Evolutionary conservation across 139 green algal genomes (phyloP).

Genomic region (Parachlorella kessleri): DNA sequence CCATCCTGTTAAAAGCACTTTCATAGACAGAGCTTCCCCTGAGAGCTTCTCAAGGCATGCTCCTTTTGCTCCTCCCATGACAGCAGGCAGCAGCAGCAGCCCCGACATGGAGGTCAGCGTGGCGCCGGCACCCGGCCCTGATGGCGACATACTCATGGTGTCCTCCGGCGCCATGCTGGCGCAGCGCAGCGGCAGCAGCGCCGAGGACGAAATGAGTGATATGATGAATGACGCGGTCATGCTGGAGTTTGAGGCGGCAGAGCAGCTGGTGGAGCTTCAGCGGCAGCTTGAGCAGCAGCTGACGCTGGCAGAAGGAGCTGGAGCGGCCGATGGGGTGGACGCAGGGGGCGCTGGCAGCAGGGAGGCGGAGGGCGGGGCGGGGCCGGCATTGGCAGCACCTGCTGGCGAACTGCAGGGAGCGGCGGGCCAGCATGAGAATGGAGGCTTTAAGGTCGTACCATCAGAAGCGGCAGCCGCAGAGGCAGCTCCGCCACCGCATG

Average conservation of each 20-base stretch:
- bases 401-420: too few relatives aligned
- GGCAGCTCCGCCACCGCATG: too few relatives aligned
- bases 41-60: too few relatives aligned
- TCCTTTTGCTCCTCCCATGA: too few relatives aligned
- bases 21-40: constrained; percentile 4
- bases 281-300: background rate
- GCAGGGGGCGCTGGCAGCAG: background rate
- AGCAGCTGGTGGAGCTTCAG: constrained; percentile 25
- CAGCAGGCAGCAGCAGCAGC: background rate
- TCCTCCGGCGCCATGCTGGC: background rate
- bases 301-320: background rate
- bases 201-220: constrained; percentile 30
- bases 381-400: too few relatives aligned
- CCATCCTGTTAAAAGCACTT: background rate
- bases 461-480: too few relatives aligned
- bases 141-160: background rate
- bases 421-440: too few relatives aligned
- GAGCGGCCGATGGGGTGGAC: background rate
- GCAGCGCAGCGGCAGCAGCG: background rate
- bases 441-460: too few relatives aligned
- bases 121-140: constrained; percentile 3
- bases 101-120: constrained; percentile 24
- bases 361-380: background rate
- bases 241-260: constrained; percentile 29
- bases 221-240: constrained; percentile 38